Evolutionary conservation across 106 monocot species (phyloP).

Genomic region (Apostasia ramifera): DNA sequence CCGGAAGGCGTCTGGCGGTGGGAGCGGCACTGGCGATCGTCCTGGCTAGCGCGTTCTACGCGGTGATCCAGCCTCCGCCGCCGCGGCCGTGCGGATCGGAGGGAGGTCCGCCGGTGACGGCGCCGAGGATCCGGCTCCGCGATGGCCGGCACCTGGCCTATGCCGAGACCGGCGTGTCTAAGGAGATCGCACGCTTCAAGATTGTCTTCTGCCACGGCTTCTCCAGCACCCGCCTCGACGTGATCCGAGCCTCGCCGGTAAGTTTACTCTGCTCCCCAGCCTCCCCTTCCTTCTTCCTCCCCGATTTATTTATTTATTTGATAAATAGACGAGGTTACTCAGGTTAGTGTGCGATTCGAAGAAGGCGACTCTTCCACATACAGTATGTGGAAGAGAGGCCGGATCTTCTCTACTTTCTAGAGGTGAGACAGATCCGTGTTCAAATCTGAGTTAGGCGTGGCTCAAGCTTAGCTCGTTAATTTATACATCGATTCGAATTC

Average conservation of each 20-base stretch:
- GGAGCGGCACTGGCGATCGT: conserved; percentile 14
- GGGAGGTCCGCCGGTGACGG: conserved; percentile 57
- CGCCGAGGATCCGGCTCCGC: conserved; percentile 37
- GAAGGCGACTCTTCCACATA: too few relatives aligned
- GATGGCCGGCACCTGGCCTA: conserved; percentile 58
- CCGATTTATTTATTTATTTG: too few relatives aligned
- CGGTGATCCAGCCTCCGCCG: conserved; percentile 22
- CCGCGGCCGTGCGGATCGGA: conserved; percentile 32
- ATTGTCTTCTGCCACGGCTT: conserved; percentile 62
- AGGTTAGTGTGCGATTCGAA: too few relatives aligned
- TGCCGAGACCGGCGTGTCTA: conserved; percentile 44
- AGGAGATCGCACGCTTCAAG: conserved; percentile 37
- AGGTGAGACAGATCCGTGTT: too few relatives aligned
- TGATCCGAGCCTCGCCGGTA: conserved; percentile 30
- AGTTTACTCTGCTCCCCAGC: background rate
- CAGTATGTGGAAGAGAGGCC: too few relatives aligned
- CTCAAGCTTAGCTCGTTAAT: too few relatives aligned
- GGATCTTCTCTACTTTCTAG: too few relatives aligned
- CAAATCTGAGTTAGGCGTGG: too few relatives aligned
- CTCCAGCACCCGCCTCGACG: conserved; percentile 31
- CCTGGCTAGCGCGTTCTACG: conserved; percentile 34
- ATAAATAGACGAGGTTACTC: too few relatives aligned
- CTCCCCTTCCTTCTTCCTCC: too few relatives aligned
- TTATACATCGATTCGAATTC: too few relatives aligned
- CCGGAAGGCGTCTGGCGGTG: background rate